A percentile compares a stretch with the other conserved stretches of the same genome.
Conservation (phyloP, 176 grass and related monocot species). For the Oryza meyeriana region DNA sequence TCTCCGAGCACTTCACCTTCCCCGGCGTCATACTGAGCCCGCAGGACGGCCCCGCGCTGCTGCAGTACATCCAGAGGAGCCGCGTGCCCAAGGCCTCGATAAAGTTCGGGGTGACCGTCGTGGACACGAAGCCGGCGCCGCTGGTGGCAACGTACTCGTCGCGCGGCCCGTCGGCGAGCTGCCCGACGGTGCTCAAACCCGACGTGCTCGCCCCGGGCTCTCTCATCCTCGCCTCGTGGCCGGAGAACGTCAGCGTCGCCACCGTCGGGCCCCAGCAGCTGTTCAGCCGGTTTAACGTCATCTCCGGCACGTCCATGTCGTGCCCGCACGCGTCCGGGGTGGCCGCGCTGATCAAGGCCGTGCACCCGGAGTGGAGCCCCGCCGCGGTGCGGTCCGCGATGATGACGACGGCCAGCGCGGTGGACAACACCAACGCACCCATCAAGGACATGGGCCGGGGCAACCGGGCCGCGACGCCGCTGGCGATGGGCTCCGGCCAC, state of each 20-base stretch:
- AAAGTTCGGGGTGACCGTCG: slow-evolving; percentile 45
- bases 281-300: slow-evolving; percentile 59
- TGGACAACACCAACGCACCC: slow-evolving; percentile 53
- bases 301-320: slow-evolving; percentile 81
- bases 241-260: slow-evolving; percentile 42
- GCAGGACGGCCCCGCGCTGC: slow-evolving; percentile 33
- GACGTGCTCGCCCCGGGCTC: slow-evolving; percentile 72
- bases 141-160: slow-evolving; percentile 61
- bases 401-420: slow-evolving; percentile 67
- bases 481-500: slow-evolving; percentile 71
- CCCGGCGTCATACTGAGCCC: slow-evolving; percentile 58
- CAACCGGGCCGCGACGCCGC: slow-evolving; percentile 38
- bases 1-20: slow-evolving; percentile 40
- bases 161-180: slow-evolving; percentile 61
- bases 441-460: slow-evolving; percentile 54
- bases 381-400: slow-evolving; percentile 67
- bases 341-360: slow-evolving; percentile 54
- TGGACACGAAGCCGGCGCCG: slow-evolving; percentile 41
- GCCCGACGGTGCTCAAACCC: slow-evolving; percentile 65
- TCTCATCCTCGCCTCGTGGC: slow-evolving; percentile 63
- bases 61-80: slow-evolving; percentile 48
- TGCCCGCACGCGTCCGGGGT: slow-evolving; percentile 73
- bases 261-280: slow-evolving; percentile 30
- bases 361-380: slow-evolving; percentile 59
- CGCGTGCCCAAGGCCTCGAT: slow-evolving; percentile 42